Conservation (phyloP, 163 green algal genomes). For the Volvox carteri region DNA sequence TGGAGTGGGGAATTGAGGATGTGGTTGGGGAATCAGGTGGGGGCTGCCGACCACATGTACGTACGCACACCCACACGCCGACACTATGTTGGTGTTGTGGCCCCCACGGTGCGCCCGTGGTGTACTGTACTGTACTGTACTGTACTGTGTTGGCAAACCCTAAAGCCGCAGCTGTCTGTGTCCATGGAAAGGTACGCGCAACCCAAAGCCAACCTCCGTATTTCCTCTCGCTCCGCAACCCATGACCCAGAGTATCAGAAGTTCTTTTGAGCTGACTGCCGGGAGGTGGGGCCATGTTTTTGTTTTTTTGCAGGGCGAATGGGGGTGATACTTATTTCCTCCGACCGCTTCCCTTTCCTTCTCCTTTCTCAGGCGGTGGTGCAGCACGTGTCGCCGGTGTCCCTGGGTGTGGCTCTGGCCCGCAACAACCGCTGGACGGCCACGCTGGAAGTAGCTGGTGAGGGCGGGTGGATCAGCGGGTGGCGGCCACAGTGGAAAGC, state of each 20-base stretch:
- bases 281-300: too few relatives aligned
- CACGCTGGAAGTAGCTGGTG: slow-evolving; percentile 67
- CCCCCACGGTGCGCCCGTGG: too few relatives aligned
- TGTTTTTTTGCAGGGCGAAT: too few relatives aligned
- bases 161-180: too few relatives aligned
- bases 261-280: not conserved
- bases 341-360: not conserved
- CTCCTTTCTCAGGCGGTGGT: slow-evolving; percentile 14
- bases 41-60: not conserved
- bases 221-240: too few relatives aligned
- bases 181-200: too few relatives aligned
- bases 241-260: not conserved
- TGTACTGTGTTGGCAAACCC: too few relatives aligned
- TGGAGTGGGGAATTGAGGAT: not conserved
- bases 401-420: slow-evolving; percentile 54
- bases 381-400: not conserved
- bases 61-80: too few relatives aligned
- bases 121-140: too few relatives aligned
- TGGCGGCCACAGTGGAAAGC: not conserved
- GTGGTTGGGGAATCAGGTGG: not conserved
- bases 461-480: not conserved
- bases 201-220: too few relatives aligned
- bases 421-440: slow-evolving; percentile 69
- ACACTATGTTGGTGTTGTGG: too few relatives aligned
- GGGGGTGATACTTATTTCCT: not conserved